Percentiles rank a stretch among this genome's conserved stretches.
phyloP scores from a whole-genome alignment of 805 yeast species.

The Blastobotrys terrestris region DNA sequence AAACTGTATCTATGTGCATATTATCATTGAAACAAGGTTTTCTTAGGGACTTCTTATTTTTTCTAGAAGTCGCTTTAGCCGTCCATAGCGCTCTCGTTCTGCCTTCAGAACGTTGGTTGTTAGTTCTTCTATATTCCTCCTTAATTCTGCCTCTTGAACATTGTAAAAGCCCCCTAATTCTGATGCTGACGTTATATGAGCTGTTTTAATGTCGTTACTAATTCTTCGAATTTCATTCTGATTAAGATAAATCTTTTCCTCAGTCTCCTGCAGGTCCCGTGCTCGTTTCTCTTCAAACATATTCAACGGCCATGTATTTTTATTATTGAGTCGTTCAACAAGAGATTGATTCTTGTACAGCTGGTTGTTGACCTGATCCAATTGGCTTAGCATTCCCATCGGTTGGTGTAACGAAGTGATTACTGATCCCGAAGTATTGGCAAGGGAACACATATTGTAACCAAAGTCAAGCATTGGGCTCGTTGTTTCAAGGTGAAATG shows the following conservation, averaged over 20 bases:
- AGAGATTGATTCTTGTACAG: constrained; percentile 19
- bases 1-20: not conserved
- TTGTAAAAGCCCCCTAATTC: constrained; percentile 35
- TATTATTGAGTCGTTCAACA: constrained; percentile 20
- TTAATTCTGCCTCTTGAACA: constrained; percentile 30
- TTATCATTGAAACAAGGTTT: not conserved
- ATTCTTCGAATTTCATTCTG: constrained; percentile 26
- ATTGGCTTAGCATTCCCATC: constrained; percentile 20
- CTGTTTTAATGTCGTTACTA: constrained; percentile 27
- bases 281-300: constrained; percentile 31
- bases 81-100: constrained; percentile 17
- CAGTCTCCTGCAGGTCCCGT: constrained; percentile 26
- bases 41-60: not conserved
- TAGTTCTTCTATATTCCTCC: constrained; percentile 19
- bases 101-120: constrained; percentile 17
- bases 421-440: constrained; percentile 19
- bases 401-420: constrained; percentile 26
- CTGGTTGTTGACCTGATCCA: constrained; percentile 20
- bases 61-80: constrained; percentile 13
- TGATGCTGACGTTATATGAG: constrained; percentile 32
- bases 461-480: constrained; percentile 7
- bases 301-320: constrained; percentile 28
- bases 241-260: constrained; percentile 25
- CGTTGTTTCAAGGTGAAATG: not conserved
- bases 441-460: constrained; percentile 1